Conservation (phyloP, 495 filamentous ascomycete genomes). For the Neurospora sp. region DNA sequence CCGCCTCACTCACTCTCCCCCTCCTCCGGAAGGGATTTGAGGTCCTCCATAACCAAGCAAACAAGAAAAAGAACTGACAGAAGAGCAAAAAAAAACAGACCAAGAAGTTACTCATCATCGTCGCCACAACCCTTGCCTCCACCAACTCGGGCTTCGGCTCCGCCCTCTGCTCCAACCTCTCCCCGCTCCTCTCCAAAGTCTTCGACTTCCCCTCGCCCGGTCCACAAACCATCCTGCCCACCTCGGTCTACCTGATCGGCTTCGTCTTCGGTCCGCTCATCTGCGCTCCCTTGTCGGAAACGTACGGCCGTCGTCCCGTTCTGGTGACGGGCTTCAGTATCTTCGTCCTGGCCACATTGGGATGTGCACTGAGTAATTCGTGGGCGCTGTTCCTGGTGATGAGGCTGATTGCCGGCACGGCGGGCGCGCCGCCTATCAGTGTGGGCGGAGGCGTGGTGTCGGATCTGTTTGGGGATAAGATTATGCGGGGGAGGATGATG, state of each 20-base stretch:
- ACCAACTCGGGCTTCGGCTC: slow-evolving; percentile 16
- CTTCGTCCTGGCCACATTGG: slow-evolving; percentile 65
- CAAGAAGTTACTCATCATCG: slow-evolving; percentile 12
- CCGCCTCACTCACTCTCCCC: neutral
- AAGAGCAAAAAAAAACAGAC: neutral
- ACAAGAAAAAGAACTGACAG: neutral
- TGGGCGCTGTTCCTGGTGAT: slow-evolving; percentile 19
- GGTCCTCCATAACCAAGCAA: neutral
- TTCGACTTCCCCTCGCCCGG: slow-evolving; percentile 13
- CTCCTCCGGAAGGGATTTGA: neutral
- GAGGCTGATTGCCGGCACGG: slow-evolving; percentile 45
- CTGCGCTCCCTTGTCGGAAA: slow-evolving; percentile 44
- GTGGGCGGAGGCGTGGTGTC: slow-evolving; percentile 76
- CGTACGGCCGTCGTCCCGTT: slow-evolving; percentile 63
- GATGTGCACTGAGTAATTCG: slow-evolving; percentile 58
- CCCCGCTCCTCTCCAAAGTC: slow-evolving; percentile 3
- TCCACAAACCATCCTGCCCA: slow-evolving; percentile 16
- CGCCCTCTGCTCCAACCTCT: slow-evolving; percentile 18
- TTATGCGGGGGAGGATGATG: slow-evolving; percentile 19
- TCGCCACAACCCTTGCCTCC: slow-evolving; percentile 11
- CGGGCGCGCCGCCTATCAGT: slow-evolving; percentile 65
- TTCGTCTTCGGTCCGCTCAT: slow-evolving; percentile 48
- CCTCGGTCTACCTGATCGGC: slow-evolving; percentile 47
- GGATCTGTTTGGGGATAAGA: slow-evolving; percentile 48
- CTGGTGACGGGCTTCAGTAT: slow-evolving; percentile 57